Evolutionary conservation across 2,329 filamentous ascomycete genomes (phyloP).

Genomic region (Clonostachys rhizophaga): DNA sequence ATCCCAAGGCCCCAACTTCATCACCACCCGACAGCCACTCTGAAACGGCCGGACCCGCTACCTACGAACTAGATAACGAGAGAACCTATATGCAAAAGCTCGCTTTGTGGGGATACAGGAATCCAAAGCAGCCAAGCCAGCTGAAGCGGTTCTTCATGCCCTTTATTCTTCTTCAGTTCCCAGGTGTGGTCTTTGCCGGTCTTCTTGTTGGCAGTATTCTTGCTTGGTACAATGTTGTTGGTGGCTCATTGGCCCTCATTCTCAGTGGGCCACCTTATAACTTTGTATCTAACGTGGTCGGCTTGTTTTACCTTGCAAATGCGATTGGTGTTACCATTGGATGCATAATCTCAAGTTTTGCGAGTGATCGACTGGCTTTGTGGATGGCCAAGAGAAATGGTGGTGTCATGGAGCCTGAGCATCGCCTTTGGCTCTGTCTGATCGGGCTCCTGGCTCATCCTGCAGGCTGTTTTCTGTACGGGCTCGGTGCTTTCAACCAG

Average conservation of each 20-base stretch:
- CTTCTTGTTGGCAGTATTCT: constrained; percentile 14
- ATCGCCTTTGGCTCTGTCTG: constrained; percentile 6
- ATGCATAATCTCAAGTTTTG: constrained; percentile 12
- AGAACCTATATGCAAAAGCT: no score
- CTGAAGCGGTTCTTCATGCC: no score
- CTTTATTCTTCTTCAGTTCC: no score
- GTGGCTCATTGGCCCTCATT: constrained; percentile 11
- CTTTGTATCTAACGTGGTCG: constrained; percentile 12
- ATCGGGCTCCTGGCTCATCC: no score
- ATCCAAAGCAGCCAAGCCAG: no score
- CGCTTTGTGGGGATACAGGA: no score
- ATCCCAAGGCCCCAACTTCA: no score
- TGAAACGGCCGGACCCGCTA: no score
- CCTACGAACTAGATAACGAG: no score
- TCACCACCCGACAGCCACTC: no score
- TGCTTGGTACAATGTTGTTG: constrained; percentile 12
- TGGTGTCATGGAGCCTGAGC: constrained; percentile 16
- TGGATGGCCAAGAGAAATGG: constrained; percentile 10
- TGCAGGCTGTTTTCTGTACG: no score
- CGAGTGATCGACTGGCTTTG: constrained; percentile 10
- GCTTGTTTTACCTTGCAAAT: constrained; percentile 9
- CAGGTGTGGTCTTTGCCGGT: constrained; percentile 9
- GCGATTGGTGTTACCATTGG: constrained; percentile 6
- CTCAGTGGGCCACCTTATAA: constrained; percentile 13
- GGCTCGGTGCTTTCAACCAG: no score